These are phyloP conservation scores for Trypanosoma theileri DNA, from an alignment of 208 protist species.

Conservation along the genomic window DNA sequence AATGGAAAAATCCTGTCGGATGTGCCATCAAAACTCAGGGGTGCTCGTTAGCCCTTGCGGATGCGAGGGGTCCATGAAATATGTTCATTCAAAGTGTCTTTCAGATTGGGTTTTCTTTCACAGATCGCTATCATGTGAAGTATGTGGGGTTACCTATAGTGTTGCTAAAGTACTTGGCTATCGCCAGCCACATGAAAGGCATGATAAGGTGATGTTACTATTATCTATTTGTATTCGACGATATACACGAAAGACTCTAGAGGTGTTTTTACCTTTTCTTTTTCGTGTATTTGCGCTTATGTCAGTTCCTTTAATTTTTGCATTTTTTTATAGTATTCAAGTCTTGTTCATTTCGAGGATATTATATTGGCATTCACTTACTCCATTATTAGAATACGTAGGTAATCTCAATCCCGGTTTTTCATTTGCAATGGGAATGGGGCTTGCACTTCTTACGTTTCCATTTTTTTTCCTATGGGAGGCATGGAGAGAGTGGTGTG, in stretches of 20 bases:
- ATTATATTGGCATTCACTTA: not conserved
- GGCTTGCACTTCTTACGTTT: slow-evolving; percentile 1
- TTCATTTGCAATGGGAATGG: slow-evolving; percentile 2
- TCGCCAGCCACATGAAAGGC: not conserved
- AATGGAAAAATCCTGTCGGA: slow-evolving; percentile 23
- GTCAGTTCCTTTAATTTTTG: slow-evolving; percentile 4
- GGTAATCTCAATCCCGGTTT: not conserved
- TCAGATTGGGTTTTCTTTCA: slow-evolving; percentile 29
- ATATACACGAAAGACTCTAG: not conserved
- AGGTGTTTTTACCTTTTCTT: not conserved
- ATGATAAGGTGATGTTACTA: not conserved
- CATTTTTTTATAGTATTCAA: slow-evolving; percentile 8
- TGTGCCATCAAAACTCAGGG: slow-evolving; percentile 33
- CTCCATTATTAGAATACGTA: not conserved
- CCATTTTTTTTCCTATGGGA: slow-evolving; percentile 19
- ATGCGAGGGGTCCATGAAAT: slow-evolving; percentile 39
- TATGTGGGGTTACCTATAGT: slow-evolving; percentile 31
- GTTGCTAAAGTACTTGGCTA: slow-evolving; percentile 25
- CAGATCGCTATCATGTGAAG: slow-evolving; percentile 33
- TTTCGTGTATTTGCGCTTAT: slow-evolving; percentile 1
- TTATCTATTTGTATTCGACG: slow-evolving; percentile 13
- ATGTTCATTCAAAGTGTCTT: slow-evolving; percentile 39
- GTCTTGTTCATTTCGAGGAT: not conserved
- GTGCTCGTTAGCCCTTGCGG: slow-evolving; percentile 32
- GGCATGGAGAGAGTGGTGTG: slow-evolving; percentile 14